Evolutionary conservation across 371 early-diverging fungal species (phyloP), one percentile per base, ranked within the genome.

Genomic region (Funneliformis caledonium): DNA sequence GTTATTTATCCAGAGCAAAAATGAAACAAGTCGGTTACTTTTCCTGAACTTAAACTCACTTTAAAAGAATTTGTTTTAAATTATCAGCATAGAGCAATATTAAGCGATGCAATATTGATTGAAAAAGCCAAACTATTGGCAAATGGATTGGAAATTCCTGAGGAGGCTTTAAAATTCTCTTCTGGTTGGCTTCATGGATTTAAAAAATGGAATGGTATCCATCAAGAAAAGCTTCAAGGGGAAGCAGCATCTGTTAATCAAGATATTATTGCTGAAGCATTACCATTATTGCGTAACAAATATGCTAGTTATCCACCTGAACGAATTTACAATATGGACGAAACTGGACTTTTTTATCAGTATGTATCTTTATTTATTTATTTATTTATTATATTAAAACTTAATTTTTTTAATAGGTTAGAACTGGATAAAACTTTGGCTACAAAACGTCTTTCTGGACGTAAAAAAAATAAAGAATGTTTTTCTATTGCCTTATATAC

Each of bases 11-110:
- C 48, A 2, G 62, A 79, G 4, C 19, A 69, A 70, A 79, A 79
- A 59, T 14, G 60, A 70, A 31, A 79, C 11, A 79, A 48, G 48
- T 45, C 50, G 14, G 68, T 79, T n/a, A 52, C 52, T 5, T 42
- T 69, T 69, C 80, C 45, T 16, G 47, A 69, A 31, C 68, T 79
- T 67, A 69, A 79, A 2, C 52, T 67, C 52, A 31, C 72, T 1
- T 69, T 79, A 50, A 69, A 50, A n/a, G 52, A 69, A 52, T 79
- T 79, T 70, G 14, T 79, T 50, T 45, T 79, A 61, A 79, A 9
- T 33, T 70, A 79, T 70, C 70, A 79, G 37, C 37, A 79, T 68
- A 31, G 60, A 48, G 47, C 52, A 45, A 47, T 68, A 2, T 31
- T 79, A 45, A 79, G 80, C 69, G 42, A 79, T 67, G 16, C 67